phyloP scores from a whole-genome alignment of 768 basidiomycete species.

The Mycena albidolilacea region DNA sequence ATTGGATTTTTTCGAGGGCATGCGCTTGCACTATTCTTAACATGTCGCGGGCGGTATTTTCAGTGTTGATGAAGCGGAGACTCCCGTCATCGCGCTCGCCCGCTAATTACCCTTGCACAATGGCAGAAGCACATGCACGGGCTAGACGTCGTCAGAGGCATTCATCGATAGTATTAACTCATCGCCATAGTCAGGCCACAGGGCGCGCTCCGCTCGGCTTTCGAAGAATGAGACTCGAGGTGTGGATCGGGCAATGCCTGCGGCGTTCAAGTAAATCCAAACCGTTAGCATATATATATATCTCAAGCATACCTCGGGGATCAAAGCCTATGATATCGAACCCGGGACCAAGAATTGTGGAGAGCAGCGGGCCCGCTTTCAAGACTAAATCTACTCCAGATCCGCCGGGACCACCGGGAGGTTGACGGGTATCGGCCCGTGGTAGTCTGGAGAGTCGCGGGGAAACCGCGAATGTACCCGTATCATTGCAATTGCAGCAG shows the following conservation, averaged over 20 bases:
- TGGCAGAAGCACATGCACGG: slow-evolving; percentile 24
- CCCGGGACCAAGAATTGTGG: slow-evolving; percentile 37
- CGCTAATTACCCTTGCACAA: slow-evolving; percentile 22
- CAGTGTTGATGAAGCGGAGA: neutral
- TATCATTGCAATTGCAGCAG: too few relatives aligned
- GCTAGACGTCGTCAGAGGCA: slow-evolving; percentile 22
- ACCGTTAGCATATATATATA: neutral
- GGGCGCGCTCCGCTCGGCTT: slow-evolving; percentile 29
- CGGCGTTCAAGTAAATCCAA: too few relatives aligned
- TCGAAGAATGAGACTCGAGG: slow-evolving; percentile 34
- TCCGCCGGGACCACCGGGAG: slow-evolving; percentile 42
- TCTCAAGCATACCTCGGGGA: slow-evolving; percentile 40
- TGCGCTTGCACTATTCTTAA: too few relatives aligned
- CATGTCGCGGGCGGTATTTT: too few relatives aligned
- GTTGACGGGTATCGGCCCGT: slow-evolving; percentile 41
- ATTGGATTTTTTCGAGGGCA: too few relatives aligned
- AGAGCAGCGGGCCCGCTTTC: neutral
- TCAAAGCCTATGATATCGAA: slow-evolving; percentile 27
- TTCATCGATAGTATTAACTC: neutral
- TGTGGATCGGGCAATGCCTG: slow-evolving; percentile 8
- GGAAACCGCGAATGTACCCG: too few relatives aligned
- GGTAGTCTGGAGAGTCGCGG: too few relatives aligned
- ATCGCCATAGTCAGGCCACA: neutral
- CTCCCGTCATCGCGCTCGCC: slow-evolving; percentile 32
- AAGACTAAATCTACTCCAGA: slow-evolving; percentile 34